Evolutionary conservation across 768 basidiomycete genomes (phyloP).

Genomic region (Leccinum disarticulatum): DNA sequence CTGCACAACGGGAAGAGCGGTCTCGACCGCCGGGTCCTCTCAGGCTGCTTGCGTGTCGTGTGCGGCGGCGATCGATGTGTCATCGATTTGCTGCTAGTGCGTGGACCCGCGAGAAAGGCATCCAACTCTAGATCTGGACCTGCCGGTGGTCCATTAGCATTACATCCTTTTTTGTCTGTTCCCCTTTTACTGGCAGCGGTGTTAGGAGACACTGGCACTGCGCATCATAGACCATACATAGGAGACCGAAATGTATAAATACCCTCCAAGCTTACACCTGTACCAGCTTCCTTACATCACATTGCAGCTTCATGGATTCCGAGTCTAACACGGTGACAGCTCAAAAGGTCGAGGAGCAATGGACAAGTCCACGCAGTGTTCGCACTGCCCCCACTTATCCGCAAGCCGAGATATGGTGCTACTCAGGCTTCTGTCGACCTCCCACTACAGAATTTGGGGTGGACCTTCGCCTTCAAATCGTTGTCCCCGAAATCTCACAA

Average conservation of each 20-base stretch:
- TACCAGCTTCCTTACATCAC: too few species aligned
- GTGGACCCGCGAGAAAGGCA: constrained; percentile 56
- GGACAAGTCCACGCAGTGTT: constrained; percentile 16
- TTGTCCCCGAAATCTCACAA: neutral
- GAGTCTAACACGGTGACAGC: neutral
- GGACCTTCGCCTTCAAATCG: constrained; percentile 18
- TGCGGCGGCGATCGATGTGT: constrained; percentile 17
- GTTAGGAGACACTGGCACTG: too few species aligned
- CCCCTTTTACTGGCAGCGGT: too few species aligned
- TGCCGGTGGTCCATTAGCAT: constrained; percentile 45
- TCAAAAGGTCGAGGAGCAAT: constrained; percentile 15
- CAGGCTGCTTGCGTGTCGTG: constrained; percentile 36
- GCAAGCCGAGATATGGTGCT: neutral
- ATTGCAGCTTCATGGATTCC: too few species aligned
- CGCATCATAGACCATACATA: too few species aligned
- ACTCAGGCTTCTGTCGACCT: constrained; percentile 9
- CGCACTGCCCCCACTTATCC: neutral
- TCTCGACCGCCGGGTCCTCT: constrained; percentile 51
- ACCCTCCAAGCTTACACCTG: too few species aligned
- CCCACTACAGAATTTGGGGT: constrained; percentile 13
- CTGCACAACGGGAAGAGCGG: constrained; percentile 42
- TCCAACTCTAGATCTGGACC: constrained; percentile 53
- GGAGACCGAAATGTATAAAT: neutral
- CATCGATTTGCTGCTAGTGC: constrained; percentile 35
- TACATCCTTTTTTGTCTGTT: constrained; percentile 7